Conservation (phyloP, 192 early-diverging fungal genomes). For the Allomyces arbusculus region DNA sequence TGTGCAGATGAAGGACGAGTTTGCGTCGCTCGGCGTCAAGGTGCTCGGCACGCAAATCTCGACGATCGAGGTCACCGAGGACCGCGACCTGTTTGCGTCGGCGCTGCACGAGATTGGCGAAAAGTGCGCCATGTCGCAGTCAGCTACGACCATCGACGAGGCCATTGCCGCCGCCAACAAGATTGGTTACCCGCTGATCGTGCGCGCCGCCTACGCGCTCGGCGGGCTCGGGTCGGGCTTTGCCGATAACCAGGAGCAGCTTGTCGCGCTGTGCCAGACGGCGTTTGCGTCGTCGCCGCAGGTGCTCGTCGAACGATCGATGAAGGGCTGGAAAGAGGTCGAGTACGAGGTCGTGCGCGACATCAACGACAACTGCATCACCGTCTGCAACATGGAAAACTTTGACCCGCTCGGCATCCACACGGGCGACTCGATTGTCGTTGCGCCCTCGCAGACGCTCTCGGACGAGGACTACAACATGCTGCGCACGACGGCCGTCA, state of each 20-base stretch:
- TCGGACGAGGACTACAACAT: constrained; percentile 98
- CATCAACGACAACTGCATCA: constrained; percentile 88
- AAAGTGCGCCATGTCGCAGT: constrained; percentile 71
- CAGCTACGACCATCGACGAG: constrained; percentile 64
- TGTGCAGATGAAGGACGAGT: constrained; percentile 82
- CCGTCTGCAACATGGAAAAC: constrained; percentile 34
- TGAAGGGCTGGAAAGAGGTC: constrained; percentile 99
- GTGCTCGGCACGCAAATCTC: constrained; percentile 88
- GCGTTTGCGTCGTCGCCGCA: constrained; percentile 86
- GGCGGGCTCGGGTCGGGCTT: constrained; percentile 96
- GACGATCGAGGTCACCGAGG: constrained; percentile 91
- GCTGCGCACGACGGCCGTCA: constrained; percentile 87
- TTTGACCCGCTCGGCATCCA: constrained; percentile 98
- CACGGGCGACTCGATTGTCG: constrained; percentile 98
- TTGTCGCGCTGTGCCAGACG: constrained; percentile 55
- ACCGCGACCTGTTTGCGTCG: constrained; percentile 82
- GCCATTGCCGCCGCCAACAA: constrained; percentile 60
- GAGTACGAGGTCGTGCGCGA: constrained; percentile 98
- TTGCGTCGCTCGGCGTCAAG: constrained; percentile 67
- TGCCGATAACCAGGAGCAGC: constrained; percentile 69
- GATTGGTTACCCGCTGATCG: constrained; percentile 91
- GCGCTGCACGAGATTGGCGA: constrained; percentile 73
- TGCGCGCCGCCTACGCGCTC: constrained; percentile 87
- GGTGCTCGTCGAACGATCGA: constrained; percentile 79
- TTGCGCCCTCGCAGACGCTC: constrained; percentile 92